These are phyloP conservation scores for Lactarius sanguifluus DNA, from an alignment of 768 basidiomycete species.

Conservation along the genomic window DNA sequence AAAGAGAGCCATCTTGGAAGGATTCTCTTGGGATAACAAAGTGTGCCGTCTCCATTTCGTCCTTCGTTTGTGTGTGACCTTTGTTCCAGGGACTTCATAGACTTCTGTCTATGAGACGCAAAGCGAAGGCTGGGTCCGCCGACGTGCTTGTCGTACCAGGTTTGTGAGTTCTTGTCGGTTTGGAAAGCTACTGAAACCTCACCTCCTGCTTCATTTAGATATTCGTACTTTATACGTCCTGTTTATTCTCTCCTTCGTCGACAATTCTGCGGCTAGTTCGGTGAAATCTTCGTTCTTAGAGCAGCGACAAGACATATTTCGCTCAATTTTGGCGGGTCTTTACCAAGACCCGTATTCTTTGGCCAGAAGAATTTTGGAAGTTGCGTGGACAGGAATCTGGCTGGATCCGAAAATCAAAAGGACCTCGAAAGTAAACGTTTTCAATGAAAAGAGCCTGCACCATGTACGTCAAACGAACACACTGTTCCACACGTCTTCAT, in stretches of 20 bases:
- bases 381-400: constrained; percentile 78
- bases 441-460: constrained; percentile 62
- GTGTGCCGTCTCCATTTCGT: constrained; percentile 37
- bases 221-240: constrained; percentile 76
- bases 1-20: constrained; percentile 59
- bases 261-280: constrained; percentile 44
- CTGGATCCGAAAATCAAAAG: constrained; percentile 68
- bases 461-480: constrained; percentile 47
- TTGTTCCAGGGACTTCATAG: constrained; percentile 57
- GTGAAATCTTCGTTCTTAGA: constrained; percentile 69
- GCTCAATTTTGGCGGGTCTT: constrained; percentile 72
- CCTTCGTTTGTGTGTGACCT: constrained; percentile 10
- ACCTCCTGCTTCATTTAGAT: constrained; percentile 45
- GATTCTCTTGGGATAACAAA: constrained; percentile 79
- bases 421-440: constrained; percentile 68
- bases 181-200: constrained; percentile 7
- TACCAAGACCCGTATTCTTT: constrained; percentile 63
- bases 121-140: constrained; percentile 42
- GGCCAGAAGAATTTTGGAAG: constrained; percentile 63
- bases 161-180: constrained; percentile 33
- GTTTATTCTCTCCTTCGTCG: constrained; percentile 73
- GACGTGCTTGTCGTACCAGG: constrained; percentile 58
- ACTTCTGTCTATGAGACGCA: constrained; percentile 69
- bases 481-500: constrained; percentile 5
- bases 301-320: constrained; percentile 63